Conservation (phyloP, 2,329 filamentous ascomycete species). For the Colletotrichum sp. region DNA sequence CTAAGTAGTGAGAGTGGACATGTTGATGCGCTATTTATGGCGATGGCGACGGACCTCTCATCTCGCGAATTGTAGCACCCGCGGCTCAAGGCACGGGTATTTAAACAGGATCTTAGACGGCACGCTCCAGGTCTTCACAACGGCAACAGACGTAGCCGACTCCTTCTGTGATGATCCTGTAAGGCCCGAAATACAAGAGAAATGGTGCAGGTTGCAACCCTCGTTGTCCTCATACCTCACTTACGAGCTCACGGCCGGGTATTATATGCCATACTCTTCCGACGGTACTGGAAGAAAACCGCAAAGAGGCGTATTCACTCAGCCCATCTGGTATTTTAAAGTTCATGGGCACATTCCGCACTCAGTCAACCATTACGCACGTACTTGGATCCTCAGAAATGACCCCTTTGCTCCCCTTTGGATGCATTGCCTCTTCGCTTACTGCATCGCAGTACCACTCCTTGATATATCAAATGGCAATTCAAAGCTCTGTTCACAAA, state of each 20-base stretch:
- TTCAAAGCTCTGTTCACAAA: not conserved
- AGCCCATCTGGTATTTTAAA: accelerated
- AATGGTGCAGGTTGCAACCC: not conserved
- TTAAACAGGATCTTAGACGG: not conserved
- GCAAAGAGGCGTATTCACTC: accelerated
- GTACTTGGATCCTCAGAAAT: not conserved
- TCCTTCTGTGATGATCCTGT: not conserved
- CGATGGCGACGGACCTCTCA: not conserved
- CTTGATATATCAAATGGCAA: not conserved
- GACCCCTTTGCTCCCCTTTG: not conserved
- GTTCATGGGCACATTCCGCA: accelerated
- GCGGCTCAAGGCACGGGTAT: not conserved
- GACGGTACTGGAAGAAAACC: not conserved
- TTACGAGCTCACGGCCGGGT: not conserved
- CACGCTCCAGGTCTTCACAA: not conserved
- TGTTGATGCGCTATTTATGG: not conserved
- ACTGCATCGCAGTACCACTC: not conserved
- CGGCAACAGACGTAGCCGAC: too few relatives aligned
- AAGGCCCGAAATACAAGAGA: not conserved
- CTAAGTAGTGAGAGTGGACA: not conserved
- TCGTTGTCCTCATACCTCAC: not conserved
- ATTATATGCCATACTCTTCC: not conserved
- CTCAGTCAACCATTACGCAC: accelerated
- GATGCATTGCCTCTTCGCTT: not conserved
- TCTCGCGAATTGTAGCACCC: not conserved